Base-by-base conservation (phyloP, 1,284 basidiomycete species). In the Grifola frondosa region DNA sequence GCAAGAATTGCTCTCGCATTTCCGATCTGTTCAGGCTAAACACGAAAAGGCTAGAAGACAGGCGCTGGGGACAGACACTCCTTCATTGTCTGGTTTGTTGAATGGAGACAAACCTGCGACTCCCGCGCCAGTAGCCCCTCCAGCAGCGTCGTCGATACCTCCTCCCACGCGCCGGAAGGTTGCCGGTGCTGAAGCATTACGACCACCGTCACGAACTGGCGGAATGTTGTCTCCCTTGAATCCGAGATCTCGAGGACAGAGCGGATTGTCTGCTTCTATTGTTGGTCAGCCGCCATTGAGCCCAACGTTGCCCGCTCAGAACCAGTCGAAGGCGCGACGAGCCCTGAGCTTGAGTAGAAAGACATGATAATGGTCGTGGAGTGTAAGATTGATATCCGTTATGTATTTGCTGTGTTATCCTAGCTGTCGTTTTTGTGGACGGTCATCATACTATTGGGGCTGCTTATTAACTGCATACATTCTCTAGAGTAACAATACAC, bases 1-100 rank as follows among this genome's bases (percentile, higher is more conserved):
- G 94, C 82, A 86, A 60, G 93, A 97, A 49, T 75, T 97, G 0
- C 74, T 97, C 4, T 76, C 78, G 13, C 94, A 91, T 64, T 95
- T 95, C 73, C 82, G 91, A 16, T 70, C 80, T 0, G 82, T 94
- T 1, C 92, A 96, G 63, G 73, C 76, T 20, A 84, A 81, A 51
- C 92, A 96, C 60, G 92, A 96, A 67, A 93, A 92, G 59, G 80
- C 90, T 2, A 78, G 91, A 15, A 74, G 91, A 36, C 81, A 77
- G 52, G 79, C 80, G 0, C 63, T 81, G 15, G 84, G 82, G 20
- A 63, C 69, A 13, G 80, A 80, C 44, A 64, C 5, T 60, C 71
- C 9, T 71, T 75, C 46, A 44, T 38, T 9, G 30, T 64, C 69
- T 7, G 73, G 68, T 29, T 69, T 72, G 42, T 59, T 69, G n/a